These are phyloP conservation scores for Neurospora intermedia DNA, from an alignment of 495 filamentous ascomycete species.

Conservation along the genomic window DNA sequence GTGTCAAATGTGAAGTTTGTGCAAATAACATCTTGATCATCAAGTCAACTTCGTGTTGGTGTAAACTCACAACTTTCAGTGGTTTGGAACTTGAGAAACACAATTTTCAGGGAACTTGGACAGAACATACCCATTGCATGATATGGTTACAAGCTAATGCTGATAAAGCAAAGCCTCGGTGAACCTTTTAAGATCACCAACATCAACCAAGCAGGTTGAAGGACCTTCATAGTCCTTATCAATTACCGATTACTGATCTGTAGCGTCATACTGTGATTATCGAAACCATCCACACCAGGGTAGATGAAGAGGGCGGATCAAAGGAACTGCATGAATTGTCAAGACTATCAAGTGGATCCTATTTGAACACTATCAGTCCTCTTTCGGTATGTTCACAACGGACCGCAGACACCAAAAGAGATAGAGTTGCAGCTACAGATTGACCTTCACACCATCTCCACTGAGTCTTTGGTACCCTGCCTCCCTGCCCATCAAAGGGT, in stretches of 20 bases:
- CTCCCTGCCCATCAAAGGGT: not conserved
- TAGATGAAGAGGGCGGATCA: not conserved
- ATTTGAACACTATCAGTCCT: not conserved
- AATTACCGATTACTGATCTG: not conserved
- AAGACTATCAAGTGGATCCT: not conserved
- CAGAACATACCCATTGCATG: not conserved
- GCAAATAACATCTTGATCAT: not conserved
- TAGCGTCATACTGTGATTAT: not conserved
- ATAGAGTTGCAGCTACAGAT: not conserved
- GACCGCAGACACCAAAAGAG: not conserved
- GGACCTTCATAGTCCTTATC: not conserved
- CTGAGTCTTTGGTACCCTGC: not conserved
- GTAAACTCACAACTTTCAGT: not conserved
- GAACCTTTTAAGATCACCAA: not conserved
- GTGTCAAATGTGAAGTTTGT: not conserved
- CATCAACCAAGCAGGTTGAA: not conserved
- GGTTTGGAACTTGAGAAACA: not conserved
- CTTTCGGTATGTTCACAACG: not conserved
- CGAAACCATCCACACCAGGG: not conserved
- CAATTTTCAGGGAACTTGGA: not conserved
- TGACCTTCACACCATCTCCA: not conserved
- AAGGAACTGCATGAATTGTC: not conserved
- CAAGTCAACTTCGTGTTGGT: not conserved
- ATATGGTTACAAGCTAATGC: not conserved
- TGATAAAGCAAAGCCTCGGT: not conserved